Percentiles rank a stretch among this genome's conserved stretches.
These are phyloP conservation scores for Breviolum minutum DNA, from an alignment of 73 alveolate species.

Conservation along the genomic window DNA sequence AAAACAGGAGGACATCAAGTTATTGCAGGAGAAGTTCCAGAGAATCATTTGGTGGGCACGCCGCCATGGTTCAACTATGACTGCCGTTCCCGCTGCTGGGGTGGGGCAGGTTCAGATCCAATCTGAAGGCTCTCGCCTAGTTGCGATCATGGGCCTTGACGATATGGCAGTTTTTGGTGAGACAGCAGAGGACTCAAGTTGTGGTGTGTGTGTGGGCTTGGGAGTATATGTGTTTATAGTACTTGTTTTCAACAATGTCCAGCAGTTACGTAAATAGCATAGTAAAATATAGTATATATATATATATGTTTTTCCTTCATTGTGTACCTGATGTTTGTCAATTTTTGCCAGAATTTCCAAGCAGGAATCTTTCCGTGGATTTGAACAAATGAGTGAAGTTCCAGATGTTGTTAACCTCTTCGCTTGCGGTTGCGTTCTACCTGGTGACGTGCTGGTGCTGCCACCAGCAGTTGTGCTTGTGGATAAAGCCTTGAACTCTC, in stretches of 20 bases:
- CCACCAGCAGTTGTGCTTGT: background rate
- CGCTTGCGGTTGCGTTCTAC: background rate
- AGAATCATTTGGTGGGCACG: background rate
- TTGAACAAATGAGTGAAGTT: background rate
- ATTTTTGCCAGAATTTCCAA: background rate
- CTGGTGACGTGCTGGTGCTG: background rate
- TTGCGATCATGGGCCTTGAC: background rate
- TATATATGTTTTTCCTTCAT: background rate
- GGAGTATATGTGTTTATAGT: background rate
- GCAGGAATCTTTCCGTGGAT: background rate
- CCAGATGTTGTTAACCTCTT: background rate
- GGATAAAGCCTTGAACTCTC: background rate
- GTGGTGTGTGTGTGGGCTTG: background rate
- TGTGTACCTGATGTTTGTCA: background rate
- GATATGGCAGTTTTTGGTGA: too few relatives aligned
- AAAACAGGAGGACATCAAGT: too few relatives aligned
- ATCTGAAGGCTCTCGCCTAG: background rate
- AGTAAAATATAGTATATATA: too few relatives aligned
- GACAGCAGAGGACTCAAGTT: too few relatives aligned
- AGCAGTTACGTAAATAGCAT: too few relatives aligned
- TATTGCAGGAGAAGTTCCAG: background rate
- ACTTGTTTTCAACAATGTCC: background rate
- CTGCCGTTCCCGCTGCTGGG: background rate
- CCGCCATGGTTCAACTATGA: background rate
- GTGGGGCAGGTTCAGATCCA: background rate